phyloP scores from a whole-genome alignment of 2,329 filamentous ascomycete species.

The Trichoderma brevicompactum region DNA sequence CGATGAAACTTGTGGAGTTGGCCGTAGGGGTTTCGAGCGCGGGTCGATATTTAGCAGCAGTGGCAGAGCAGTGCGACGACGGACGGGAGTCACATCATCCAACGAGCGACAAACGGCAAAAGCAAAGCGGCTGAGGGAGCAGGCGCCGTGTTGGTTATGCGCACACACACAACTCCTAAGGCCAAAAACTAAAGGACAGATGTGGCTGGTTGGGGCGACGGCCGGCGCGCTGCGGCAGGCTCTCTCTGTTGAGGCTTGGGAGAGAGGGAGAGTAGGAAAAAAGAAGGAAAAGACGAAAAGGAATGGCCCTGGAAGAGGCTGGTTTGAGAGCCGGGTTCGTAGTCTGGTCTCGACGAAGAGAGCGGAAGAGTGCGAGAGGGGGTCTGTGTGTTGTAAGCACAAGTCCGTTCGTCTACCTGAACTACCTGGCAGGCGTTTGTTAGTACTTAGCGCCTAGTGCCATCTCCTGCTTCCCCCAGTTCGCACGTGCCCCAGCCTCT shows the following conservation, averaged over 20 bases:
- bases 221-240: background rate
- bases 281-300: background rate
- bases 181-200: background rate
- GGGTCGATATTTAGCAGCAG: background rate
- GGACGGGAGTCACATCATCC: conserved; percentile 17
- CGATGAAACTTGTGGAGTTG: background rate
- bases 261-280: background rate
- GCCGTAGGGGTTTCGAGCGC: background rate
- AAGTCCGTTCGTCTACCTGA: conserved; percentile 12
- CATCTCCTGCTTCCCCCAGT: background rate
- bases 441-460: no score
- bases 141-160: background rate
- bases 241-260: no score
- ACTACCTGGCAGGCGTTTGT: background rate
- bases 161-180: conserved; percentile 6
- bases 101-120: conserved; percentile 25
- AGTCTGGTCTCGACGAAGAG: conserved; percentile 16
- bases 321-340: conserved; percentile 17
- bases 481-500: conserved; percentile 1
- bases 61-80: conserved; percentile 1
- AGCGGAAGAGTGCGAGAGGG: conserved; percentile 13
- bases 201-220: background rate
- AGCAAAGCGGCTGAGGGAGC: background rate
- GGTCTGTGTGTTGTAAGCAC: conserved; percentile 19
- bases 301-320: conserved; percentile 21